Conservation (phyloP, 2,329 filamentous ascomycete species). For the Fusarium abutilonis region DNA sequence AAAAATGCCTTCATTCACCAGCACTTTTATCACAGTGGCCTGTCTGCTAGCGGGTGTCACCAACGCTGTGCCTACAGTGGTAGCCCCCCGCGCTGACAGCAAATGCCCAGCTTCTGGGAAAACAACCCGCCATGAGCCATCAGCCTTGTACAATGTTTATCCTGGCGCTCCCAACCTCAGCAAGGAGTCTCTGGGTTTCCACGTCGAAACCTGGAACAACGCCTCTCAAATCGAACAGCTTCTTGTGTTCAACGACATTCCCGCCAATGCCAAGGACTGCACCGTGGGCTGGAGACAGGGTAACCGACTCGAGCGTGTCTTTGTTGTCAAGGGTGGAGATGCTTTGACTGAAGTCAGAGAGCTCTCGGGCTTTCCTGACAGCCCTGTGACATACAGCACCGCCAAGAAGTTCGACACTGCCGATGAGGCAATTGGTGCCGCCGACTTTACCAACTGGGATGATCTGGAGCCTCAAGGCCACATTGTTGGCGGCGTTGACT, state of each 20-base stretch:
- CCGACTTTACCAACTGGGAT: conserved; percentile 50
- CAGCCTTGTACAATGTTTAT: conserved; percentile 32
- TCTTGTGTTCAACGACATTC: conserved; percentile 48
- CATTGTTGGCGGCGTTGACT: conserved; percentile 41
- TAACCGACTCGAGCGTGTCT: conserved; percentile 51
- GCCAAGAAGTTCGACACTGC: conserved; percentile 39
- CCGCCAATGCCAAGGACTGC: conserved; percentile 45
- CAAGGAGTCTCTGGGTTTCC: conserved; percentile 29
- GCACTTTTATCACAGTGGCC: conserved; percentile 10
- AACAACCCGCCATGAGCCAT: conserved; percentile 8
- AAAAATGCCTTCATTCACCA: conserved; percentile 23
- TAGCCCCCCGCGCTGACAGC: conserved; percentile 15
- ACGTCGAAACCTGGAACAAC: conserved; percentile 42
- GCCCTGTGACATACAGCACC: conserved; percentile 36
- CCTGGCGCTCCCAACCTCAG: conserved; percentile 29
- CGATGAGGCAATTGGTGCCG: conserved; percentile 28
- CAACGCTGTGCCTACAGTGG: conserved; percentile 19
- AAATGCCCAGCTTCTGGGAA: conserved; percentile 19
- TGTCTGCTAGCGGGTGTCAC: conserved; percentile 22
- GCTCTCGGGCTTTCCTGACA: conserved; percentile 43
- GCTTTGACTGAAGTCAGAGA: conserved; percentile 41
- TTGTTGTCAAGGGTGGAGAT: conserved; percentile 48
- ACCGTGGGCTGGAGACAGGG: conserved; percentile 50
- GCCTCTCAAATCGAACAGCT: conserved; percentile 47
- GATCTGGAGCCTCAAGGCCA: conserved; percentile 33